These are phyloP conservation scores for Panicum miliaceum DNA, from an alignment of 176 grass and related monocot genomes.

Conservation along the genomic window DNA sequence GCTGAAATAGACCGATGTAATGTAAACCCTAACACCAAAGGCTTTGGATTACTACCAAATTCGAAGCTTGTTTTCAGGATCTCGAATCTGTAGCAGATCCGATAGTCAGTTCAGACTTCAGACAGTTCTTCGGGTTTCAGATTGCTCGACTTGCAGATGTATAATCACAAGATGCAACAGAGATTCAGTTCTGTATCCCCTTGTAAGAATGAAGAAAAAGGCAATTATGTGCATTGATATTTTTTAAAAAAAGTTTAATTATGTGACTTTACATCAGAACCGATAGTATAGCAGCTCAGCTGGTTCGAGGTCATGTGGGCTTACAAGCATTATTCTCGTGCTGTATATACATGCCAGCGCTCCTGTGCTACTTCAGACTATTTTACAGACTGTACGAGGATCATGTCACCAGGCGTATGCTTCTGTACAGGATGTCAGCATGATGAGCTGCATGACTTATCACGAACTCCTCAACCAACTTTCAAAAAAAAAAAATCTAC, in stretches of 20 bases:
- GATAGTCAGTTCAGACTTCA: not conserved
- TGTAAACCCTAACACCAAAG: too few relatives aligned
- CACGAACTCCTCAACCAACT: not conserved
- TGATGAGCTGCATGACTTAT: not conserved
- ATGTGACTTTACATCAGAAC: not conserved
- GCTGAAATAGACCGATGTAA: not conserved
- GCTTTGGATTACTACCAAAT: too few relatives aligned
- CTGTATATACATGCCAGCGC: conserved; percentile 16
- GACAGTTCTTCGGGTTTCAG: too few relatives aligned
- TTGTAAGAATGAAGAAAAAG: not conserved
- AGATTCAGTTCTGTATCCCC: not conserved
- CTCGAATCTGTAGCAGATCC: not conserved
- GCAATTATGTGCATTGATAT: not conserved
- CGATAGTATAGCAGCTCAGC: not conserved
- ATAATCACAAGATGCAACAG: not conserved
- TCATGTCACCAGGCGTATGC: not conserved
- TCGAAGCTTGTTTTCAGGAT: too few relatives aligned
- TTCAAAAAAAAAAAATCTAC: too few relatives aligned
- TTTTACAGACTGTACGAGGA: conserved; percentile 6
- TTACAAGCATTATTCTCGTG: not conserved
- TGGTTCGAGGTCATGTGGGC: not conserved
- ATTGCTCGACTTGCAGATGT: not conserved
- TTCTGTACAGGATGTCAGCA: conserved; percentile 27
- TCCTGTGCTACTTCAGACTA: not conserved
- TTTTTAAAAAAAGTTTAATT: too few relatives aligned